Evolutionary conservation across 228 moss, liverwort and hornwort species (phyloP).

Genomic region (Sphagnum magellanicum): DNA sequence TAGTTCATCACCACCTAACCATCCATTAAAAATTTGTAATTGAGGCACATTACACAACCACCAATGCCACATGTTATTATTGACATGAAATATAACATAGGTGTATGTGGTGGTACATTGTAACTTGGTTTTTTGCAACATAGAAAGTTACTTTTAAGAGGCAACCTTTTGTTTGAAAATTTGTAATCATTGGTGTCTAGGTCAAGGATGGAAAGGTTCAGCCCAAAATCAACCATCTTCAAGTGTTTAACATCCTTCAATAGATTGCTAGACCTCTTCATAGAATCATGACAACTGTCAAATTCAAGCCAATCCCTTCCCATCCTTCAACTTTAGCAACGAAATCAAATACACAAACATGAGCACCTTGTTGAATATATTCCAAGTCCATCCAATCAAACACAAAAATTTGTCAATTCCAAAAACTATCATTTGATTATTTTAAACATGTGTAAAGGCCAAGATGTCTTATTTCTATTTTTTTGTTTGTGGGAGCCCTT

Average conservation of each 20-base stretch:
- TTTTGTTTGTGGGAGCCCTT: too few relatives aligned
- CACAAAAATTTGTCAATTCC: not conserved
- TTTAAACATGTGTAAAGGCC: too few relatives aligned
- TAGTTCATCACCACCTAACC: not conserved
- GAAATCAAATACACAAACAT: not conserved
- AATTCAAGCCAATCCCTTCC: conserved; percentile 11
- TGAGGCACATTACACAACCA: not conserved
- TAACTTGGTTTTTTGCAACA: too few relatives aligned
- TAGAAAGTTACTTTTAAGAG: conserved; percentile 32
- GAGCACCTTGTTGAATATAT: not conserved
- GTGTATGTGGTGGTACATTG: conserved; percentile 1
- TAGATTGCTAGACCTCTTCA: conserved; percentile 62
- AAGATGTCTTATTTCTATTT: too few relatives aligned
- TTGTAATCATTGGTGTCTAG: conserved; percentile 25
- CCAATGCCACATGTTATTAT: too few relatives aligned
- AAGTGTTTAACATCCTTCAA: conserved; percentile 64
- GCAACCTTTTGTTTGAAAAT: conserved; percentile 38
- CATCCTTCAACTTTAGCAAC: too few relatives aligned
- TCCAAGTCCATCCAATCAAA: not conserved
- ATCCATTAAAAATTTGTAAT: not conserved
- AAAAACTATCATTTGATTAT: too few relatives aligned
- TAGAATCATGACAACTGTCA: conserved; percentile 35
- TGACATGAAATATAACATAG: too few relatives aligned
- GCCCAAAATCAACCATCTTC: conserved; percentile 76
- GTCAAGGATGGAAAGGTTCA: conserved; percentile 46